A percentile compares a stretch with the other conserved stretches of the same genome.
phyloP scores from a whole-genome alignment of 2,329 filamentous ascomycete species.

The Didymosphaeria variabile region DNA sequence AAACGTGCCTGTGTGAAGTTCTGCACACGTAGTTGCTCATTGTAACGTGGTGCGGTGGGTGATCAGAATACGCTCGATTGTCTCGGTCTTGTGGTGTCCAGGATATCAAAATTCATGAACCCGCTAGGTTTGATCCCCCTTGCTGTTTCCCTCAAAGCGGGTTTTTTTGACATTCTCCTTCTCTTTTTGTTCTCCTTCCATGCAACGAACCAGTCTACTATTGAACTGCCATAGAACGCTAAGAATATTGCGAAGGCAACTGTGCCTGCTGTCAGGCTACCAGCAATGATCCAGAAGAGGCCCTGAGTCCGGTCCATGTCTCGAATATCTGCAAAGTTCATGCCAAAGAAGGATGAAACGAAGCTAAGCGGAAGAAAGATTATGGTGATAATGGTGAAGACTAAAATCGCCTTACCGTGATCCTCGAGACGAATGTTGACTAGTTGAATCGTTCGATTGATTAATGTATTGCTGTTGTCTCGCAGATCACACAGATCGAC shows the following conservation, averaged over 20 bases:
- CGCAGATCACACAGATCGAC: conserved; percentile 52
- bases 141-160: conserved; percentile 9
- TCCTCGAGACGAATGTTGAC: conserved; percentile 58
- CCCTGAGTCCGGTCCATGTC: conserved; percentile 50
- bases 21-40: no score
- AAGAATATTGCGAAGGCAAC: conserved; percentile 51
- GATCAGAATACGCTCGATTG: conserved; percentile 20
- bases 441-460: conserved; percentile 55
- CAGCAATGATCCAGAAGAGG: conserved; percentile 53
- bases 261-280: conserved; percentile 50
- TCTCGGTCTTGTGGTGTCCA: conserved; percentile 21
- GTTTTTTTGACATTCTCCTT: conserved; percentile 22
- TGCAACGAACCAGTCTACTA: conserved; percentile 47
- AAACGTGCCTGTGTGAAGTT: not conserved
- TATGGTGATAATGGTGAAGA: conserved; percentile 57
- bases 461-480: conserved; percentile 54
- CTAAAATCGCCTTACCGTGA: conserved; percentile 55
- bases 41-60: not conserved
- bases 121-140: conserved; percentile 14
- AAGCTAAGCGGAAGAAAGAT: conserved; percentile 57
- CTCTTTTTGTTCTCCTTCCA: conserved; percentile 46
- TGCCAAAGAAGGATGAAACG: conserved; percentile 55
- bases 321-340: conserved; percentile 54
- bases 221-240: conserved; percentile 52
- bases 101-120: conserved; percentile 27